These are phyloP conservation scores for Enteropsectra breve DNA, from an alignment of 371 early-diverging fungal genomes.

Conservation along the genomic window DNA sequence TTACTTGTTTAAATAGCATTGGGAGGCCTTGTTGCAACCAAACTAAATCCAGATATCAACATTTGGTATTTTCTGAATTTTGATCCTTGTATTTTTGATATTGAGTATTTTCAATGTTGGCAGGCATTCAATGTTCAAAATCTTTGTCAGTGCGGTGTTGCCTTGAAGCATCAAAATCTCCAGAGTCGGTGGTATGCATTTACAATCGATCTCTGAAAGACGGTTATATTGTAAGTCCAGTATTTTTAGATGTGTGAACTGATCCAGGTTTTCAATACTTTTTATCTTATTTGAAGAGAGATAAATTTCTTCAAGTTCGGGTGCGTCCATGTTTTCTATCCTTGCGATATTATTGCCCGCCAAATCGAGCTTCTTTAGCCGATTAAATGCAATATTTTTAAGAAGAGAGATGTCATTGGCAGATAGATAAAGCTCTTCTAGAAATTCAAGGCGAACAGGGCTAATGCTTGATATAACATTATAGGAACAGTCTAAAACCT, in stretches of 20 bases:
- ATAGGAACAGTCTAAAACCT: constrained; percentile 46
- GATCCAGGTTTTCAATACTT: constrained; percentile 28
- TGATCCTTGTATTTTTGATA: constrained; percentile 29
- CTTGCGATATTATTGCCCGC: constrained; percentile 42
- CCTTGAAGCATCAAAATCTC: constrained; percentile 36
- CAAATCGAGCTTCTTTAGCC: constrained; percentile 47
- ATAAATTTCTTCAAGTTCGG: constrained; percentile 42
- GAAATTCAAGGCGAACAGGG: not conserved
- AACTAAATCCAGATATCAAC: too few species aligned
- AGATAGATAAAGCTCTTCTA: constrained; percentile 51
- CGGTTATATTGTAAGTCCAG: constrained; percentile 51
- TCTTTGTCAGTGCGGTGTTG: constrained; percentile 31
- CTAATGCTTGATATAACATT: constrained; percentile 36
- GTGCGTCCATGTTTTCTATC: constrained; percentile 30
- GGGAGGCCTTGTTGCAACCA: too few species aligned
- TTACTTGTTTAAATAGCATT: too few species aligned
- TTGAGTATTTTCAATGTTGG: constrained; percentile 31
- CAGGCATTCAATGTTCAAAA: constrained; percentile 32
- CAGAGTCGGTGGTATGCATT: constrained; percentile 28
- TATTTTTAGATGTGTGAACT: constrained; percentile 26
- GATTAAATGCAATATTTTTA: not conserved
- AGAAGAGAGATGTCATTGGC: constrained; percentile 49
- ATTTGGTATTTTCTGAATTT: too few species aligned
- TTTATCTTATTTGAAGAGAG: constrained; percentile 43
- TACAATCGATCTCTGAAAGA: constrained; percentile 44